Evolutionary conservation across 2,329 filamentous ascomycete genomes (phyloP).

Genomic region (Fusarium albidum): DNA sequence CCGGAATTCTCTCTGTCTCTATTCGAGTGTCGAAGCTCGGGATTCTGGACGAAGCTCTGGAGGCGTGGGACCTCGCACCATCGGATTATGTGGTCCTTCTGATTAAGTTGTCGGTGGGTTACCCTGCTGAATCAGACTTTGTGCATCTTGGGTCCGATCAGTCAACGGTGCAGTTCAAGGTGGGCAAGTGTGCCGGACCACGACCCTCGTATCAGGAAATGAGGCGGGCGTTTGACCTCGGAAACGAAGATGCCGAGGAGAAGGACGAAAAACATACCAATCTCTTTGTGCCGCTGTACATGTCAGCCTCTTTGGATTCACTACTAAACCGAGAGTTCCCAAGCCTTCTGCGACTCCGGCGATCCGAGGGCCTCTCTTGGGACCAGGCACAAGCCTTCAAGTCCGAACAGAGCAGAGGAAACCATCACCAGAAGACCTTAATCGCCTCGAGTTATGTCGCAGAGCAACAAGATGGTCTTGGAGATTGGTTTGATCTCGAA

Average conservation of each 20-base stretch:
- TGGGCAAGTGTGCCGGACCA: conserved; percentile 76
- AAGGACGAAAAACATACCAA: conserved; percentile 8
- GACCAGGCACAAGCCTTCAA: conserved; percentile 45
- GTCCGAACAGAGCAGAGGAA: conserved; percentile 14
- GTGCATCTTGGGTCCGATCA: conserved; percentile 49
- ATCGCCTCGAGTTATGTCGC: not conserved
- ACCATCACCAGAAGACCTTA: not conserved
- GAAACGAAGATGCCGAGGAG: conserved; percentile 6
- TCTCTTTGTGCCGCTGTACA: conserved; percentile 62
- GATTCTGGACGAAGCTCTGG: conserved; percentile 76
- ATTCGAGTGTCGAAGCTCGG: conserved; percentile 74
- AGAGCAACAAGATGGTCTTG: conserved; percentile 1
- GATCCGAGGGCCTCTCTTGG: conserved; percentile 66
- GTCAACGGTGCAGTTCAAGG: conserved; percentile 61
- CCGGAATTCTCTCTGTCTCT: conserved; percentile 68
- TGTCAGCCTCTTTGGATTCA: conserved; percentile 73
- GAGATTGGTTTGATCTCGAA: conserved; percentile 18
- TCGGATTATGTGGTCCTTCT: conserved; percentile 78
- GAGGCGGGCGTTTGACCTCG: conserved; percentile 40
- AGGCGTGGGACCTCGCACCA: conserved; percentile 76
- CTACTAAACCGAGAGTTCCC: conserved; percentile 70
- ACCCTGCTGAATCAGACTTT: conserved; percentile 66
- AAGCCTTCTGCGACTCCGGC: conserved; percentile 67
- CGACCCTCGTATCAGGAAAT: conserved; percentile 71
- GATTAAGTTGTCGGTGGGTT: conserved; percentile 69